Base-by-base conservation (phyloP, 129 eudicot genomes). In the Chrysanthemum lavandulifolium region DNA sequence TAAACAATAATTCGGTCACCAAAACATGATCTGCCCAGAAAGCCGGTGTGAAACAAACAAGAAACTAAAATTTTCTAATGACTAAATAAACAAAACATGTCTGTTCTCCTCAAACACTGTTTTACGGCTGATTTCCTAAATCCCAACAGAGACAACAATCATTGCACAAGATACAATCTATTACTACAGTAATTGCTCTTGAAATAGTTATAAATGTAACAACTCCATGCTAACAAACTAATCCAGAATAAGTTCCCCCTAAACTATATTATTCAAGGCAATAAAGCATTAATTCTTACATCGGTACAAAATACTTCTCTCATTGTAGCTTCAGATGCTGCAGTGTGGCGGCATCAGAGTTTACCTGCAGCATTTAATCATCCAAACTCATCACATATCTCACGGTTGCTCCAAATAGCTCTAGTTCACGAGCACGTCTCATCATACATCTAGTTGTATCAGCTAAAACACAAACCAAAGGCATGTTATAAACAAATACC, bases 271-370 rank as follows among this genome's bases (percentile, higher is more conserved):
- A 43, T 72, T 43, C 9, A 72, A 43, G 23, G 13, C 72, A 49
- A 33, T 5, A 10, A 70, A 55, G 52, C 74, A 71, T 71, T 3
- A 27, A 68, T 68, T 51, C 55, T 49, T 72, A 72, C 76, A 72
- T 57, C 10, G 47, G 55, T 71, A 71, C 75, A 56, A 25, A 33
- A 13, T 23, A 50, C 72, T 68, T 52, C 25, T 13, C 19, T 45
- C 60, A 50, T 50, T 50, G 3, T 68, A 68, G 59, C 60, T 47
- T 13, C 72, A 21, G 13, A 68, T 19, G 23, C 72, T 48, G 36
- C 71, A 66, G 52, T 7, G 25, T 33, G 40, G 33, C 65, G 21
- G 31, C 5, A 54, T n/a, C 71, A 10, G 33, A 2, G 11, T n/a
- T 56, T 13, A 71, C 75, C 75, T 57, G 75, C 55, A 19, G 6